Evolutionary conservation across 2,329 filamentous ascomycete species (phyloP).

Genomic region (Cladosporium velox): DNA sequence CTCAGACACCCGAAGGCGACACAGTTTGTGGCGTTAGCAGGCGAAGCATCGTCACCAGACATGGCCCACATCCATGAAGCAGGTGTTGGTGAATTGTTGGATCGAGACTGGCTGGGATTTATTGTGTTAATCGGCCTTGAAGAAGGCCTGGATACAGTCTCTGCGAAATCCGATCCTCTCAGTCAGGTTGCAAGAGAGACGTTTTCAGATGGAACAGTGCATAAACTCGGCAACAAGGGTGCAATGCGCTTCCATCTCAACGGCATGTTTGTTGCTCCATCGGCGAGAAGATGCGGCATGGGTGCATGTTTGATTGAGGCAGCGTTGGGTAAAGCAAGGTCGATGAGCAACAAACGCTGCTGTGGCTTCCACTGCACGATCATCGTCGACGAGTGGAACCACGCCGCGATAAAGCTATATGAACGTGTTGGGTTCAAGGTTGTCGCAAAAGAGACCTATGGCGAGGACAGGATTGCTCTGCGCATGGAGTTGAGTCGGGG

Average conservation of each 20-base stretch:
- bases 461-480: slow-evolving; percentile 25
- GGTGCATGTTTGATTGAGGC: slow-evolving; percentile 34
- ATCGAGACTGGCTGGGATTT: slow-evolving; percentile 31
- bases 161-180: slow-evolving; percentile 28
- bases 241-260: slow-evolving; percentile 31
- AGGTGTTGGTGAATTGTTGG: slow-evolving; percentile 19
- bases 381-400: slow-evolving; percentile 33
- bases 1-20: slow-evolving; percentile 32
- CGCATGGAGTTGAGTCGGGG: slow-evolving; percentile 27
- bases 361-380: slow-evolving; percentile 25
- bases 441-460: slow-evolving; percentile 29
- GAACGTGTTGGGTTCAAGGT: slow-evolving; percentile 33
- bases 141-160: slow-evolving; percentile 14
- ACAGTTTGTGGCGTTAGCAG: slow-evolving; percentile 29
- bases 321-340: slow-evolving; percentile 28
- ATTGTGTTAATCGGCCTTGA: slow-evolving; percentile 33
- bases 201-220: neutral
- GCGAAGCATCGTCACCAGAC: neutral
- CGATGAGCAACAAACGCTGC: slow-evolving; percentile 9
- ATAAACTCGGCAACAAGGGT: neutral
- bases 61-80: neutral
- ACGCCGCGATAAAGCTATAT: slow-evolving; percentile 31
- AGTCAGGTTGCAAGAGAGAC: neutral
- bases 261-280: slow-evolving; percentile 35
- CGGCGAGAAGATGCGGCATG: slow-evolving; percentile 32